Evolutionary conservation across 768 basidiomycete species (phyloP).

Genomic region (Lactarius evosmus): DNA sequence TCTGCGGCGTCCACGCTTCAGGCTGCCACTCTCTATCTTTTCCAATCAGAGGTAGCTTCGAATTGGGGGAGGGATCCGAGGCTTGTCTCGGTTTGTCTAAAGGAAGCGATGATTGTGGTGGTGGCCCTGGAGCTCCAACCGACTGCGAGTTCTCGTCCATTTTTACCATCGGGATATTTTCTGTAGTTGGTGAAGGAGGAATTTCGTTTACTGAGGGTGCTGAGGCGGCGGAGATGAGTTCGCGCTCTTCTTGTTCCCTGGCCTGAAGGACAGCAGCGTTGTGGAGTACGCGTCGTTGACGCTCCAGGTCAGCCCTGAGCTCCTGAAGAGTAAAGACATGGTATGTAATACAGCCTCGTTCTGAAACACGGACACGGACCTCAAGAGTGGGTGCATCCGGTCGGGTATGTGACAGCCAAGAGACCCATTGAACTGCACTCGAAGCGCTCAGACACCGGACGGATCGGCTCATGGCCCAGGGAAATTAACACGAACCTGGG

Average conservation of each 20-base stretch:
- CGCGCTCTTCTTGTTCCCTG: constrained; percentile 25
- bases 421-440: constrained; percentile 25
- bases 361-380: constrained; percentile 10
- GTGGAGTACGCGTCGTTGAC: constrained; percentile 8
- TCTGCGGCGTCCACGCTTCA: constrained; percentile 22
- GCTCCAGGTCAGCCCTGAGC: background rate
- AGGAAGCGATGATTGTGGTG: background rate
- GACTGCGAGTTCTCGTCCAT: background rate
- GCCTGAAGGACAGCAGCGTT: constrained; percentile 24
- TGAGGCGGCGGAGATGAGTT: background rate
- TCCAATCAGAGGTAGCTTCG: constrained; percentile 6
- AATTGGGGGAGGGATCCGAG: background rate
- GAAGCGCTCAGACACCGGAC: constrained; percentile 4
- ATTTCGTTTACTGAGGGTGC: background rate
- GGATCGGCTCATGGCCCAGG: background rate
- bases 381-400: constrained; percentile 20
- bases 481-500: constrained; percentile 20
- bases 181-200: background rate
- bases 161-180: background rate
- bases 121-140: background rate
- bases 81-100: background rate
- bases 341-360: constrained; percentile 14
- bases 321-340: too few relatives aligned
- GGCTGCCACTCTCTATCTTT: constrained; percentile 25
- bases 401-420: constrained; percentile 26